These are phyloP conservation scores for Trypanosoma lewisi DNA, from an alignment of 208 protist genomes.

Conservation along the genomic window DNA sequence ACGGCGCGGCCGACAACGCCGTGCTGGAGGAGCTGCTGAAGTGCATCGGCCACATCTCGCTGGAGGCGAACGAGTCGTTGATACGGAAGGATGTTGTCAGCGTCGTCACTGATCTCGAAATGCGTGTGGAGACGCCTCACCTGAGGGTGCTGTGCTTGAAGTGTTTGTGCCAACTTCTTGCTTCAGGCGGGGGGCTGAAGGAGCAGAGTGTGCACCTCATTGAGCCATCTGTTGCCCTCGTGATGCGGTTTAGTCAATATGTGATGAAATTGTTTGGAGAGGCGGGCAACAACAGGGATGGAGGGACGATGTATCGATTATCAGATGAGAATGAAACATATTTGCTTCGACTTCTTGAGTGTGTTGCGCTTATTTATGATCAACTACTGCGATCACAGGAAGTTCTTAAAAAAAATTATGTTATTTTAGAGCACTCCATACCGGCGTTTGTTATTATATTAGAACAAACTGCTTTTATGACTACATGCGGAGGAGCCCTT, in stretches of 20 bases:
- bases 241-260: constrained; percentile 11
- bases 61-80: constrained; percentile 33
- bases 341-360: constrained; percentile 23
- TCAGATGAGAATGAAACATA: constrained; percentile 26
- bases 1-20: not conserved
- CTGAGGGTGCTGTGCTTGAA: constrained; percentile 52
- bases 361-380: constrained; percentile 22
- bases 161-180: constrained; percentile 38
- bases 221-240: constrained; percentile 15
- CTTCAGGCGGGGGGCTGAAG: constrained; percentile 12
- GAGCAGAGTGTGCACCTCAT: constrained; percentile 28
- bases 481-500: constrained; percentile 5
- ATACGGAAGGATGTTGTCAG: constrained; percentile 28
- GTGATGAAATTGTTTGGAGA: constrained; percentile 2
- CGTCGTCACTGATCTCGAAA: constrained; percentile 34
- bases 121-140: constrained; percentile 39
- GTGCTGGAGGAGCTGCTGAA: constrained; percentile 64
- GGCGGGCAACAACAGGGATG: too few relatives aligned
- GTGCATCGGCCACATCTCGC: constrained; percentile 49
- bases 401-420: constrained; percentile 6
- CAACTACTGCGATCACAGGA: constrained; percentile 5
- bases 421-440: constrained; percentile 15
- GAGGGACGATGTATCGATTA: not conserved
- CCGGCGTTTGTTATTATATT: constrained; percentile 16
- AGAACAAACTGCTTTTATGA: constrained; percentile 6